phyloP scores from a whole-genome alignment of 371 early-diverging fungal species.

The Haplosporangium sp. region DNA sequence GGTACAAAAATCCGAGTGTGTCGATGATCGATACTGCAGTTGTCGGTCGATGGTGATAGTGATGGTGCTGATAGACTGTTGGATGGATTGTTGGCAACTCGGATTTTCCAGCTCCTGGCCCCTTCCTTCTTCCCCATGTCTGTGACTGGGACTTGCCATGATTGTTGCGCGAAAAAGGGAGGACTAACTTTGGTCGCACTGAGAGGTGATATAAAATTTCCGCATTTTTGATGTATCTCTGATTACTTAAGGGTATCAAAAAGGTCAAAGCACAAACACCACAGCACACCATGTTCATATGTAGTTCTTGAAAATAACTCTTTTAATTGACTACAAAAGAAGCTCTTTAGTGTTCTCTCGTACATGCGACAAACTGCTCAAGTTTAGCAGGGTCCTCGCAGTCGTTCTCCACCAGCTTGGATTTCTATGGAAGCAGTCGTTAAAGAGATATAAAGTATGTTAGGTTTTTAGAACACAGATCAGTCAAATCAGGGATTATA shows the following conservation, averaged over 20 bases:
- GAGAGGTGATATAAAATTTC: no score
- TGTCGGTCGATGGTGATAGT: no score
- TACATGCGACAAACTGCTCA: constrained; percentile 54
- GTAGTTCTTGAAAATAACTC: no score
- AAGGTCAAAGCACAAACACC: no score
- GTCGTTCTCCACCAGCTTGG: constrained; percentile 61
- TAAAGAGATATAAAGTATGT: not conserved
- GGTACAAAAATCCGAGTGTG: no score
- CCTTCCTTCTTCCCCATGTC: not conserved
- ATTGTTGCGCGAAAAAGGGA: constrained; percentile 41
- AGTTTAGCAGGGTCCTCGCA: constrained; percentile 61
- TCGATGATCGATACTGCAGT: no score
- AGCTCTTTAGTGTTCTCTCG: no score
- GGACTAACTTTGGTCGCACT: constrained; percentile 19
- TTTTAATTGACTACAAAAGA: no score
- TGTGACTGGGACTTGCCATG: constrained; percentile 45
- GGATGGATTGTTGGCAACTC: no score
- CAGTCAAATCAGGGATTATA: not conserved
- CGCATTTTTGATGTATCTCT: no score
- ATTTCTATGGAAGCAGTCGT: constrained; percentile 23
- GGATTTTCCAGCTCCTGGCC: no score
- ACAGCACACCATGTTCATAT: not conserved
- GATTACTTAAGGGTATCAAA: constrained; percentile 4
- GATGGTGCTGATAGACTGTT: no score
- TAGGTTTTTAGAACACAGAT: not conserved